Evolutionary conservation across 352 stramenopile species (phyloP), one percentile per base, ranked within the genome.

Genomic region (Pythium volutum): DNA sequence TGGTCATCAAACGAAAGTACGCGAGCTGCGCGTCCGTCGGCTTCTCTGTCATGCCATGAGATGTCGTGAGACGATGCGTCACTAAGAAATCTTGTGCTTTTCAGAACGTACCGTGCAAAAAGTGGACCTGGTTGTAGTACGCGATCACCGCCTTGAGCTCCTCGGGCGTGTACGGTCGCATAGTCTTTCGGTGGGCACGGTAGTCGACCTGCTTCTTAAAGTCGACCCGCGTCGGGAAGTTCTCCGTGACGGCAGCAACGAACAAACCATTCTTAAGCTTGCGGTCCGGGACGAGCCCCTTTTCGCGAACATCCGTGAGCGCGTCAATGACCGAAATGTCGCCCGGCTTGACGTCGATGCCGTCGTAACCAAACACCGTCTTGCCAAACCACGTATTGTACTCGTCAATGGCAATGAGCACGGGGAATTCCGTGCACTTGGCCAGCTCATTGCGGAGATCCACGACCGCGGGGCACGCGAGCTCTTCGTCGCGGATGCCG

Each of bases 341-440:
- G 48, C 72, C 66, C 22, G 87, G 79, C 43, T 62, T 61, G 42
- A 95, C 81, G 50, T 89, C 73, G 60, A 86, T 69, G 60, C 81
- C 83, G 59, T 96, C 87, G 71, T 92, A 96, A 46, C 83, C 84
- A 52, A 96, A 95, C 20, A 94, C 79, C 0, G 87, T 94, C 69
- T 89, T 81, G 57, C 87, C 73, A 58, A 93, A 93, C 81, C 82
- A 92, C 64, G 70, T 82, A 73, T 93, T 96, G 82, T 93, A 96
- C 69, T 96, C 85, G 69, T 96, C 87, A 16, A 96, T 77, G 14
- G 87, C 87, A 55, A 96, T 87, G 12, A 96, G 68, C 62, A 96
- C 87, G 7, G 83, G 81, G 66, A 90, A 91, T 67, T 96, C 85
- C 29, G 81, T 93, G 33, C 87, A 79, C 60, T 87, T 71, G 46